Evolutionary conservation across 441 rosid species (phyloP).

Genomic region (Populus tomentosa): DNA sequence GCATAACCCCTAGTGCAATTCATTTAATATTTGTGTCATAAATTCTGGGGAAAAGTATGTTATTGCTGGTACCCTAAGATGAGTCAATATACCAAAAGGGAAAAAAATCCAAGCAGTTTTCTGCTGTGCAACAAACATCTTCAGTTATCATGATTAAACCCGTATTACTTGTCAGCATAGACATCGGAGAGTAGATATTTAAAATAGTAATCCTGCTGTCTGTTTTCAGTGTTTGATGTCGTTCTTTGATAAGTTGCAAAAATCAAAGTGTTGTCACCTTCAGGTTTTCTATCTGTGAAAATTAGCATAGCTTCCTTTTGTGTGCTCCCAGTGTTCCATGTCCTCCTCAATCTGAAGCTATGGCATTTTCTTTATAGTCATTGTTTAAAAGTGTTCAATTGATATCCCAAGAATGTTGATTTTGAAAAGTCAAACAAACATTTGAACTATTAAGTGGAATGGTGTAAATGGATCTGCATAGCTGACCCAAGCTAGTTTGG

Average conservation of each 20-base stretch:
- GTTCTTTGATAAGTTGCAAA: neutral
- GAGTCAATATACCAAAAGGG: neutral
- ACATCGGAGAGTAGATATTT: neutral
- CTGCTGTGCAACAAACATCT: neutral
- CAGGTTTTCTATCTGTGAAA: neutral
- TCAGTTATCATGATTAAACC: neutral
- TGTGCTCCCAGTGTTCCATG: neutral
- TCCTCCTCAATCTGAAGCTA: neutral
- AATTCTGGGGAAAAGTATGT: conserved; percentile 4
- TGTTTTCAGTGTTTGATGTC: conserved; percentile 4
- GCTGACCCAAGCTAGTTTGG: neutral
- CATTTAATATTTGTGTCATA: neutral
- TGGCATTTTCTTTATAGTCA: neutral
- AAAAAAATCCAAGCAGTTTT: neutral
- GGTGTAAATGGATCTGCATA: too few relatives aligned
- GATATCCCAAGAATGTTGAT: neutral
- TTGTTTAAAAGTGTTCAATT: neutral
- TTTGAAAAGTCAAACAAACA: neutral
- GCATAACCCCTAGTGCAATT: neutral
- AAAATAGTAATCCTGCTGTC: neutral
- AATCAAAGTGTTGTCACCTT: neutral
- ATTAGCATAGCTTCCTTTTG: neutral
- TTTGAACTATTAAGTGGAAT: neutral
- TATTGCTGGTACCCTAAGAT: neutral
- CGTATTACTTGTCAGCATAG: neutral